phyloP scores from a whole-genome alignment of 2,329 filamentous ascomycete species.

The Pyrenochaeta sp. region DNA sequence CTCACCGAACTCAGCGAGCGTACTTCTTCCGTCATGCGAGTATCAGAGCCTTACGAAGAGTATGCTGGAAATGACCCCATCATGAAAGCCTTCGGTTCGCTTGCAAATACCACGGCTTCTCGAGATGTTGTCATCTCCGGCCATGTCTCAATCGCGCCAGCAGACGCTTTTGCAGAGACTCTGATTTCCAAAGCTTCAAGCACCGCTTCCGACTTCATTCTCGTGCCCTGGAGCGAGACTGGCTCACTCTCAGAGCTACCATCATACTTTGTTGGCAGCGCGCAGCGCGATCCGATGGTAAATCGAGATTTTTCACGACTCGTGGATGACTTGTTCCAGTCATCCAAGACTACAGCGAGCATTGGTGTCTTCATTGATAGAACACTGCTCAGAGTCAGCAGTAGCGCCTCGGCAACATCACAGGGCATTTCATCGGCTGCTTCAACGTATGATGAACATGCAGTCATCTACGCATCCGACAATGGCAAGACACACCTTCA shows the following conservation, averaged over 20 bases:
- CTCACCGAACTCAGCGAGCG: slow-evolving; percentile 88
- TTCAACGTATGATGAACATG: neutral
- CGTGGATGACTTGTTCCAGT: neutral
- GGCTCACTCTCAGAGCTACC: slow-evolving; percentile 51
- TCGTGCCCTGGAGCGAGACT: slow-evolving; percentile 78
- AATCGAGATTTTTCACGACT: neutral
- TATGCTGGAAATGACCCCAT: slow-evolving; percentile 72
- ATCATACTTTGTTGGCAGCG: neutral
- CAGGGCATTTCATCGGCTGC: neutral
- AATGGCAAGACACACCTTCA: neutral
- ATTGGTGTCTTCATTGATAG: neutral
- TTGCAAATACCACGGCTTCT: slow-evolving; percentile 54
- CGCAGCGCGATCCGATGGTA: neutral
- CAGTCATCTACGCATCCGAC: neutral
- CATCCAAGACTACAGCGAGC: neutral
- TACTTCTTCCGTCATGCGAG: slow-evolving; percentile 90
- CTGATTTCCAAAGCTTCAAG: slow-evolving; percentile 66
- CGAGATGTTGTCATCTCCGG: slow-evolving; percentile 82
- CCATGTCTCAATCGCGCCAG: slow-evolving; percentile 77
- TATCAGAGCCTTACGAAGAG: slow-evolving; percentile 76
- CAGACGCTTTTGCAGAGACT: slow-evolving; percentile 78
- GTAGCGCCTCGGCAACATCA: neutral
- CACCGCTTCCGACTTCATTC: slow-evolving; percentile 69
- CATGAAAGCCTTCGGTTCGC: slow-evolving; percentile 85
- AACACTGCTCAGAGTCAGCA: neutral